These are phyloP conservation scores for Pelargonium citronellum DNA, from an alignment of 441 rosid genomes.

Conservation along the genomic window DNA sequence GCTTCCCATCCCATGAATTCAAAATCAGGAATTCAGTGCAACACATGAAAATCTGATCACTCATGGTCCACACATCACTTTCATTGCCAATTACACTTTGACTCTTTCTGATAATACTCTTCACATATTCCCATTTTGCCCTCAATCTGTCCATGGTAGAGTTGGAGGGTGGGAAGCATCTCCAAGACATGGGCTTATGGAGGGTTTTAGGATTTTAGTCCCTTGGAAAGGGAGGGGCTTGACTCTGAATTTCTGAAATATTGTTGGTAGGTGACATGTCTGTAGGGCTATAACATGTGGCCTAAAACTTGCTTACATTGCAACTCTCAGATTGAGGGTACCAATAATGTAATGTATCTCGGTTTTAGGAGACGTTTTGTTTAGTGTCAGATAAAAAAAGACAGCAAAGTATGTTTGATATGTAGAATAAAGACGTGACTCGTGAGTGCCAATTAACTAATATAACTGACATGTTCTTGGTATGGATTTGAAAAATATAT, in stretches of 20 bases:
- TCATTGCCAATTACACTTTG: constrained; percentile 1
- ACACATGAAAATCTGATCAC: not conserved
- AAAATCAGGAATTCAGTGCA: not conserved
- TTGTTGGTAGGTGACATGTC: not conserved
- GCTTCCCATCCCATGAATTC: not conserved
- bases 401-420: too few relatives aligned
- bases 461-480: too few relatives aligned
- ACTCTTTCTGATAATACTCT: not conserved
- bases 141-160: not conserved
- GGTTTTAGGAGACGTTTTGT: too few relatives aligned
- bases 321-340: not conserved
- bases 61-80: not conserved
- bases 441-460: too few relatives aligned
- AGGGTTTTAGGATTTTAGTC: not conserved
- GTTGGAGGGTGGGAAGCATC: not conserved
- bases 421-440: too few relatives aligned
- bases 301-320: not conserved
- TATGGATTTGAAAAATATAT: too few relatives aligned
- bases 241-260: not conserved
- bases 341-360: not conserved
- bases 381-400: too few relatives aligned
- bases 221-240: not conserved
- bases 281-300: not conserved
- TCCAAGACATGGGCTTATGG: not conserved
- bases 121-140: not conserved